Conservation (phyloP, 2,329 filamentous ascomycete genomes). For the Fusarium foetens region DNA sequence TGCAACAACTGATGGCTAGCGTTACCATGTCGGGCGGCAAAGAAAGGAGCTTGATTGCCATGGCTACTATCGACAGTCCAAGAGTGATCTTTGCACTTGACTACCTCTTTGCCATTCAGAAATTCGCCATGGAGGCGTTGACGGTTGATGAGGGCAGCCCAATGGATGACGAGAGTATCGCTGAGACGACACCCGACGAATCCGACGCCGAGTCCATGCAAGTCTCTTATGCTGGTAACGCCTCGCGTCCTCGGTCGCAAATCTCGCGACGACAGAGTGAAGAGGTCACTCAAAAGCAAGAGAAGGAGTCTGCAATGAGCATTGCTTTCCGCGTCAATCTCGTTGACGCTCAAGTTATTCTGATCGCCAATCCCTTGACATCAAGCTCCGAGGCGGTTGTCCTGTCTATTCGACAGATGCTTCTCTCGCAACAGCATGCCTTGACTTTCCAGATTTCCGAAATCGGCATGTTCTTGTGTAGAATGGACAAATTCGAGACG, state of each 20-base stretch:
- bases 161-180: constrained; percentile 62
- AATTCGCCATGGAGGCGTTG: constrained; percentile 79
- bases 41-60: constrained; percentile 84
- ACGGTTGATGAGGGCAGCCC: constrained; percentile 66
- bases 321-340: constrained; percentile 92
- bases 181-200: constrained; percentile 64
- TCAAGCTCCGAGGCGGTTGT: constrained; percentile 95
- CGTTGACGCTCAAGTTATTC: constrained; percentile 94
- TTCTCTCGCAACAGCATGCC: constrained; percentile 93
- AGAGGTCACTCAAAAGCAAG: constrained; percentile 27
- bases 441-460: constrained; percentile 93
- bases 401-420: constrained; percentile 89
- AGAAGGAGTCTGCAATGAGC: constrained; percentile 63
- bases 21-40: constrained; percentile 89
- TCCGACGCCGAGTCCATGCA: constrained; percentile 70
- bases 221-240: constrained; percentile 54
- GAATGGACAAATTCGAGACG: constrained; percentile 97
- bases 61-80: constrained; percentile 94
- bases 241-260: constrained; percentile 48
- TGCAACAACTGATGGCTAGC: constrained; percentile 98
- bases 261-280: constrained; percentile 42
- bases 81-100: constrained; percentile 95
- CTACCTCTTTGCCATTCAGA: constrained; percentile 90
- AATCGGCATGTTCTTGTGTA: constrained; percentile 97
- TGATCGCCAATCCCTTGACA: constrained; percentile 93